Percentiles rank a stretch among this genome's conserved stretches.
phyloP scores from a whole-genome alignment of 2,329 filamentous ascomycete genomes.

The Oidium heveae region DNA sequence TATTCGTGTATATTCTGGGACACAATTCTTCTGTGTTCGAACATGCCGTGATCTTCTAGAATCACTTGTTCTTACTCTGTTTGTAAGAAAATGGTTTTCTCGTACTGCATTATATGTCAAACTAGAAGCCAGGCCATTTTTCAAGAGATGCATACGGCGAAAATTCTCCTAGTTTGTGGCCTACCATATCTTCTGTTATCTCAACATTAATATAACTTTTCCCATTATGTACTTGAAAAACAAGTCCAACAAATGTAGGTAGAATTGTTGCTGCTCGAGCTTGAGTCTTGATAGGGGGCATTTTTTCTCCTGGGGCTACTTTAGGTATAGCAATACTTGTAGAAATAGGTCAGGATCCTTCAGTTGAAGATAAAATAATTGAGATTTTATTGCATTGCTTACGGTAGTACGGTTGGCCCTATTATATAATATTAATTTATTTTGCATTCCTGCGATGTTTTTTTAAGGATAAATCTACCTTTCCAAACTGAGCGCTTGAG shows the following conservation, averaged over 20 bases:
- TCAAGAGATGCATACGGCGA: slow-evolving; percentile 23
- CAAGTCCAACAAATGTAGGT: slow-evolving; percentile 44
- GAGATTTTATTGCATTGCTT: slow-evolving; percentile 15
- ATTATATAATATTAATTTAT: slow-evolving; percentile 9
- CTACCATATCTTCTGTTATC: slow-evolving; percentile 57
- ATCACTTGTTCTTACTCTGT: slow-evolving; percentile 38
- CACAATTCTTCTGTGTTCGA: no score
- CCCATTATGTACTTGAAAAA: slow-evolving; percentile 49
- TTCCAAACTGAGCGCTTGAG: slow-evolving; percentile 48
- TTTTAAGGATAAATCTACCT: slow-evolving; percentile 21
- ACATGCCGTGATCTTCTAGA: no score
- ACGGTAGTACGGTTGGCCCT: slow-evolving; percentile 51
- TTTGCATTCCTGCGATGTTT: not conserved
- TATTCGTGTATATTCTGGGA: no score
- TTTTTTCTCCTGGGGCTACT: slow-evolving; percentile 23
- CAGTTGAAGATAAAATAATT: slow-evolving; percentile 9
- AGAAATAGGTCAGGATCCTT: slow-evolving; percentile 9
- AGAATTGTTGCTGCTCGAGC: slow-evolving; percentile 47
- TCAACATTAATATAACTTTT: slow-evolving; percentile 42
- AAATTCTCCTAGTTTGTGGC: slow-evolving; percentile 51
- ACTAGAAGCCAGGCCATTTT: no score
- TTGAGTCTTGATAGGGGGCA: slow-evolving; percentile 41
- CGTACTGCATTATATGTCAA: slow-evolving; percentile 21
- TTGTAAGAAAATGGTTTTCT: slow-evolving; percentile 44
- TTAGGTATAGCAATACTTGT: slow-evolving; percentile 25